Evolutionary conservation across 495 filamentous ascomycete genomes (phyloP), one percentile per base, ranked within the genome.

Genomic region (Penicillium coffeae): DNA sequence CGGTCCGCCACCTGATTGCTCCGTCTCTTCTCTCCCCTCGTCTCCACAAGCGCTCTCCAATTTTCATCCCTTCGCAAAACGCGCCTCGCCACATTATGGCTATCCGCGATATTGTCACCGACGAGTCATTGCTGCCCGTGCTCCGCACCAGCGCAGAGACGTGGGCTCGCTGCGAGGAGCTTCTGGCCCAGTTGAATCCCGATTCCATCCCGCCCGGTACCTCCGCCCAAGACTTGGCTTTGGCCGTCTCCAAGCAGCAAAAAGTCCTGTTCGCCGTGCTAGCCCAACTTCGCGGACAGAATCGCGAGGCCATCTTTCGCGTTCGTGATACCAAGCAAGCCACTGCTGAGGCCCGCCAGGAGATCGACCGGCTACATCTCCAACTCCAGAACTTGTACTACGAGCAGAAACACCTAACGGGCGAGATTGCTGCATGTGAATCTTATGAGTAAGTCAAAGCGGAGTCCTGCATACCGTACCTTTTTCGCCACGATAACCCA

Each of bases 321-420:
- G 87, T 92, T 30, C 83, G 93, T 47, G 81, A 90, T 46, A 95
- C 91, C 27, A 98, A 97, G 63, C 79, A 84, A 42, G 72, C 79
- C 56, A 96, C 94, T 8, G 85, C 87, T 21, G 89, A 96, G 62
- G 87, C 84, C 22, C 83, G 92, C 19, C 85, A 89, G 62, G 90
- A 96, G 66, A 88, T 96, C 44, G 93, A 98, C 61, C 80, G 83
- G 43, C 75, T 97, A 48, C 91, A 96, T 70, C 79, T 98, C 15
- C 85, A 94, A 62, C 75, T 97, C 21, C 91, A 97, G 65, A 98
- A 98, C 63, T 75, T 98, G 19, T 92, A 94, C 67, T 98, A 98
- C 65, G 93, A 98, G 66, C 90, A 96, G 65, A 77, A 88, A 48
- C 88, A 96, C 69, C 72, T 98, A 49, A 80, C 84, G 38, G 88